Conservation (phyloP, 257 asterid genomes). For the Plectranthus barbatus region DNA sequence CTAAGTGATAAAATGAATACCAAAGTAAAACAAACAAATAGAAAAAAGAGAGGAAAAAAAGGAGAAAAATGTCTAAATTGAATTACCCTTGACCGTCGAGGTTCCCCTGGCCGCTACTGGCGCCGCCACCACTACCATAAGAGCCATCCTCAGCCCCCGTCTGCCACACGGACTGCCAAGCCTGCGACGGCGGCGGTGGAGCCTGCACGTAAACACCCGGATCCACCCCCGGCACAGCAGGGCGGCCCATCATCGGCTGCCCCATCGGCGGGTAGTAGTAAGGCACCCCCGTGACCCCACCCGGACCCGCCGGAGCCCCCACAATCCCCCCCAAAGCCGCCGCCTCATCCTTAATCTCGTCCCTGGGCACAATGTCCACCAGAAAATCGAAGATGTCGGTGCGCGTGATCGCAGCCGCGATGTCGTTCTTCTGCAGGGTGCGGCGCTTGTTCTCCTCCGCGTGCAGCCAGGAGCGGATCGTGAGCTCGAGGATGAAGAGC, state of each 20-base stretch:
- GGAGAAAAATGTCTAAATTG: not conserved
- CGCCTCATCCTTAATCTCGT: constrained; percentile 82
- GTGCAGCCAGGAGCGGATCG: constrained; percentile 91
- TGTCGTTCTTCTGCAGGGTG: constrained; percentile 82
- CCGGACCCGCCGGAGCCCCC: constrained; percentile 33
- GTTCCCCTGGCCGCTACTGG: constrained; percentile 49
- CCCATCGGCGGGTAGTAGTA: constrained; percentile 81
- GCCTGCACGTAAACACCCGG: constrained; percentile 52
- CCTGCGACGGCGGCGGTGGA: constrained; percentile 62
- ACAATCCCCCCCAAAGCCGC: constrained; percentile 34
- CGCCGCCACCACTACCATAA: constrained; percentile 42
- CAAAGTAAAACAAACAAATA: not conserved
- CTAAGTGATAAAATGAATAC: not conserved
- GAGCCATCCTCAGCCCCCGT: constrained; percentile 47
- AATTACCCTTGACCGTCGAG: constrained; percentile 66
- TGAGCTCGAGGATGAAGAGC: constrained; percentile 85
- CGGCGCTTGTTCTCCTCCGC: constrained; percentile 96
- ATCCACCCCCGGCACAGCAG: constrained; percentile 56
- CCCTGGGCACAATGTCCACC: constrained; percentile 84
- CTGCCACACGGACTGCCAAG: constrained; percentile 89
- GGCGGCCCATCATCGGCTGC: constrained; percentile 78
- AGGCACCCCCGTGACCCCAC: constrained; percentile 78
- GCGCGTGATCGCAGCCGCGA: constrained; percentile 82
- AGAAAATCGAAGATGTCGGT: constrained; percentile 83
- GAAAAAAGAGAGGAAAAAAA: not conserved